These are phyloP conservation scores for Pseudocercospora fijiensis DNA, from an alignment of 2,329 filamentous ascomycete genomes.

Conservation along the genomic window DNA sequence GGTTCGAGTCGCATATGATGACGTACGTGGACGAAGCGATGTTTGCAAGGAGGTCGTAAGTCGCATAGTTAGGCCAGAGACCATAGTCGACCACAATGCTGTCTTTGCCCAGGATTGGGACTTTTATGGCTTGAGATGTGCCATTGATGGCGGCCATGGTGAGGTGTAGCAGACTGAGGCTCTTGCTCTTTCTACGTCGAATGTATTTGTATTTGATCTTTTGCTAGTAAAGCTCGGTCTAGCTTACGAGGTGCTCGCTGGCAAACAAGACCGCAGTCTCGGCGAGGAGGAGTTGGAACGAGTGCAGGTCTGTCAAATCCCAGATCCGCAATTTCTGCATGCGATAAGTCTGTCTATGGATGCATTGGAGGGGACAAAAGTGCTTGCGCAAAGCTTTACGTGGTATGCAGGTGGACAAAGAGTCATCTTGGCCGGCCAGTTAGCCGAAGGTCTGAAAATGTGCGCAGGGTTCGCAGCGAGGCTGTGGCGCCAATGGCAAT, in stretches of 20 bases:
- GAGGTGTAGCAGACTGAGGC: background rate
- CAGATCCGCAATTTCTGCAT: conserved; percentile 37
- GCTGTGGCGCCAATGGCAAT: background rate
- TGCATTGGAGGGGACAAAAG: background rate
- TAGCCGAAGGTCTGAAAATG: conserved; percentile 5
- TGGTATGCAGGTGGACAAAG: conserved; percentile 13
- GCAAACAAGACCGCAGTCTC: conserved; percentile 30
- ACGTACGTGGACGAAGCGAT: conserved; percentile 88
- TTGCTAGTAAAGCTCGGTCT: conserved; percentile 6
- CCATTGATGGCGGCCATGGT: conserved; percentile 29
- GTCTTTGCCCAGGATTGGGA: conserved; percentile 83
- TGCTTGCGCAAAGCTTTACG: background rate
- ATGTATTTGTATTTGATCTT: background rate
- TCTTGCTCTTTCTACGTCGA: background rate
- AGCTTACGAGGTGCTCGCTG: conserved; percentile 34
- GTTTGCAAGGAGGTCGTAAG: conserved; percentile 73
- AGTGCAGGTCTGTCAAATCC: conserved; percentile 33
- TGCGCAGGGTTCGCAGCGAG: conserved; percentile 10
- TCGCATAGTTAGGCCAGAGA: conserved; percentile 80
- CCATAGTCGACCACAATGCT: conserved; percentile 90
- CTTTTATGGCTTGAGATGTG: conserved; percentile 53
- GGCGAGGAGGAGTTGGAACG: conserved; percentile 30
- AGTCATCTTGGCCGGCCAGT: conserved; percentile 1
- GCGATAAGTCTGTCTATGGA: conserved; percentile 10
- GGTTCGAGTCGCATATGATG: conserved; percentile 93